Percentiles rank a stretch among this genome's conserved stretches.
Evolutionary conservation across 108 stramenopile species (phyloP).

Genomic region (Bacterosira constricta): DNA sequence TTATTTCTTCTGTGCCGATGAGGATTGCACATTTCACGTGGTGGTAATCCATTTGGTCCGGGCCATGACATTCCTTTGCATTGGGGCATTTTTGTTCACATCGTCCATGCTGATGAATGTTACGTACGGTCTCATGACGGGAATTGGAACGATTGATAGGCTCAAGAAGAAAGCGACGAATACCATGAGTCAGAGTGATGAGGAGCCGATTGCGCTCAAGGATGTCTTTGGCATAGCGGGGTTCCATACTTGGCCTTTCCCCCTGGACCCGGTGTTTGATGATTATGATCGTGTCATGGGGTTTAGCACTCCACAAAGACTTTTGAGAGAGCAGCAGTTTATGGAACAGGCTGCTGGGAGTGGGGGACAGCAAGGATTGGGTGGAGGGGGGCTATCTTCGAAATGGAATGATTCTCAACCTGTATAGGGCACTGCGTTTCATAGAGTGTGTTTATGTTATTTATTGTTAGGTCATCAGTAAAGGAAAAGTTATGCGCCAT

Average conservation of each 20-base stretch:
- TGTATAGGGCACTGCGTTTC: not conserved
- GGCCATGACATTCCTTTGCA: slow-evolving; percentile 78
- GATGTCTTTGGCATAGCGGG: slow-evolving; percentile 90
- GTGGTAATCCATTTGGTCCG: slow-evolving; percentile 81
- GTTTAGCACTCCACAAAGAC: slow-evolving; percentile 75
- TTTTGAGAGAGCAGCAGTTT: slow-evolving; percentile 70
- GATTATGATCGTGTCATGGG: slow-evolving; percentile 86
- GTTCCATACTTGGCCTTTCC: slow-evolving; percentile 80
- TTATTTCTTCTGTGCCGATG: slow-evolving; percentile 86
- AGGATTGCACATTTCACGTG: slow-evolving; percentile 77
- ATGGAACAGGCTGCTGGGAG: slow-evolving; percentile 39
- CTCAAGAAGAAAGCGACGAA: slow-evolving; percentile 88
- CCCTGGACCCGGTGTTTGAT: slow-evolving; percentile 87
- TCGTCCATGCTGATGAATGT: slow-evolving; percentile 86
- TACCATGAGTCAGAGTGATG: slow-evolving; percentile 82
- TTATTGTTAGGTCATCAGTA: not conserved
- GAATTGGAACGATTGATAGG: slow-evolving; percentile 90
- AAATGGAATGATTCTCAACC: slow-evolving; percentile 9
- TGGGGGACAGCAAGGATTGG: slow-evolving; percentile 7
- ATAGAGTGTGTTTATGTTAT: not conserved
- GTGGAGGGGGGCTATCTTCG: slow-evolving; percentile 4
- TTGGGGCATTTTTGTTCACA: slow-evolving; percentile 87
- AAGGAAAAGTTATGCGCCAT: not conserved
- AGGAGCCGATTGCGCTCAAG: slow-evolving; percentile 83
- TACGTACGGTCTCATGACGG: slow-evolving; percentile 86